phyloP scores from a whole-genome alignment of 2,329 filamentous ascomycete species.

The Onygenales sp. region DNA sequence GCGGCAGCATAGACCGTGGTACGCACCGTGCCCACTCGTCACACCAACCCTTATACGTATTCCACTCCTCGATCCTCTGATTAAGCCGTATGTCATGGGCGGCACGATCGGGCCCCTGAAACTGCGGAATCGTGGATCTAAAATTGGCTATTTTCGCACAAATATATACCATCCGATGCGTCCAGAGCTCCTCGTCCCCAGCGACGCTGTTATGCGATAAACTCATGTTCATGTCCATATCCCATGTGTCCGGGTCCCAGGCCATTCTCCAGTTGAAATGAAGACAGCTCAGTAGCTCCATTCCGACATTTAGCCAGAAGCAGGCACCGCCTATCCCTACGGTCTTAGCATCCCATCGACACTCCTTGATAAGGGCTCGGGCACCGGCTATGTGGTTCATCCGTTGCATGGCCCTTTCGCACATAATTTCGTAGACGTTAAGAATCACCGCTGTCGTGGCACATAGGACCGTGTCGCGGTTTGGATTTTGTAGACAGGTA shows the following conservation, averaged over 20 bases:
- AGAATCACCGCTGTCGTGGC: constrained; percentile 80
- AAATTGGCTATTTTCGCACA: constrained; percentile 83
- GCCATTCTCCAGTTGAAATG: constrained; percentile 78
- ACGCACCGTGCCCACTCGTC: constrained; percentile 72
- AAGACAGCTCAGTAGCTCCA: constrained; percentile 83
- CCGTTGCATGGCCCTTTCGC: constrained; percentile 63
- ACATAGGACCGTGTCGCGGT: constrained; percentile 74
- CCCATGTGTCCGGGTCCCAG: constrained; percentile 88
- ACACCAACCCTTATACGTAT: constrained; percentile 66
- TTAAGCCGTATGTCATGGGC: constrained; percentile 53
- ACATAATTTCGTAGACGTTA: constrained; percentile 91
- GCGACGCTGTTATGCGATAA: constrained; percentile 41
- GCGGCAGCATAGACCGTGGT: constrained; percentile 77
- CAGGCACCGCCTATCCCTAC: constrained; percentile 75
- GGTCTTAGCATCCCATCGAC: constrained; percentile 73
- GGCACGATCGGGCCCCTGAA: constrained; percentile 48
- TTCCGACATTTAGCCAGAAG: constrained; percentile 87
- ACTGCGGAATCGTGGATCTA: constrained; percentile 57
- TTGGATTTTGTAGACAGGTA: constrained; percentile 68
- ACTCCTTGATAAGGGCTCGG: constrained; percentile 77
- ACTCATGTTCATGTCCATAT: constrained; percentile 66
- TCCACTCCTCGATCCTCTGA: constrained; percentile 66
- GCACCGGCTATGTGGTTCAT: constrained; percentile 86
- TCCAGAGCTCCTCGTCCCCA: constrained; percentile 73
- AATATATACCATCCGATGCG: constrained; percentile 80